phyloP scores from a whole-genome alignment of 768 basidiomycete genomes.

The Boletus sensibilis region DNA sequence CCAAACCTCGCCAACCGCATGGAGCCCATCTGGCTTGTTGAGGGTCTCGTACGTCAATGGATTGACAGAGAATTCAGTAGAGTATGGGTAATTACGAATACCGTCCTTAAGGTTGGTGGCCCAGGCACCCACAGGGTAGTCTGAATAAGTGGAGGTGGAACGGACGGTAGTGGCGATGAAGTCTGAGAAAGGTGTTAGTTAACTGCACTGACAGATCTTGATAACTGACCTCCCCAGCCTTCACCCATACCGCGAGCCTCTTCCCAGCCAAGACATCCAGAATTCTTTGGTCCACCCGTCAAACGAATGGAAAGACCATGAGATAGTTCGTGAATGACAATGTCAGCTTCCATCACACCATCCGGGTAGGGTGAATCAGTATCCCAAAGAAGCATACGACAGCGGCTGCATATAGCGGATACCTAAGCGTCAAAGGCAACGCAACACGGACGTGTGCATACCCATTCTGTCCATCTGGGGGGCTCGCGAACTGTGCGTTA shows the following conservation, averaged over 20 bases:
- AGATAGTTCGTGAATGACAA: slow-evolving; percentile 86
- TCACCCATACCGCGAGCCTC: slow-evolving; percentile 98
- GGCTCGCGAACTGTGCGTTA: slow-evolving; percentile 90
- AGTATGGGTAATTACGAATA: slow-evolving; percentile 89
- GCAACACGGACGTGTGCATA: slow-evolving; percentile 8
- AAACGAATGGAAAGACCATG: slow-evolving; percentile 93
- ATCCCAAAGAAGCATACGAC: slow-evolving; percentile 98
- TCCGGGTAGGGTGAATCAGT: slow-evolving; percentile 88
- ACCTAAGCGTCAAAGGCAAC: neutral
- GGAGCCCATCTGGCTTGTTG: slow-evolving; percentile 43
- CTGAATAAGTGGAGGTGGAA: slow-evolving; percentile 65
- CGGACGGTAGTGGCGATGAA: slow-evolving; percentile 88
- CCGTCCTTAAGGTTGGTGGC: slow-evolving; percentile 75
- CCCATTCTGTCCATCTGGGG: slow-evolving; percentile 82
- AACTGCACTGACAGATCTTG: neutral
- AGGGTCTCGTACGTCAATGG: slow-evolving; percentile 94
- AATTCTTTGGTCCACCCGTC: slow-evolving; percentile 92
- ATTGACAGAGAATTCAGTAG: slow-evolving; percentile 72
- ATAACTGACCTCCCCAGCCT: slow-evolving; percentile 77
- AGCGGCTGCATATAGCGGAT: slow-evolving; percentile 41
- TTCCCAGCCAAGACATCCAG: slow-evolving; percentile 93
- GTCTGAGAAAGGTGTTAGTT: slow-evolving; percentile 38
- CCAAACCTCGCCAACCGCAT: slow-evolving; percentile 94
- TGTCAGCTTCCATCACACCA: slow-evolving; percentile 94
- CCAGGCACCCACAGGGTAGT: slow-evolving; percentile 95